Conservation (phyloP, 345 rosid species). For the Capsella bursapastoris region DNA sequence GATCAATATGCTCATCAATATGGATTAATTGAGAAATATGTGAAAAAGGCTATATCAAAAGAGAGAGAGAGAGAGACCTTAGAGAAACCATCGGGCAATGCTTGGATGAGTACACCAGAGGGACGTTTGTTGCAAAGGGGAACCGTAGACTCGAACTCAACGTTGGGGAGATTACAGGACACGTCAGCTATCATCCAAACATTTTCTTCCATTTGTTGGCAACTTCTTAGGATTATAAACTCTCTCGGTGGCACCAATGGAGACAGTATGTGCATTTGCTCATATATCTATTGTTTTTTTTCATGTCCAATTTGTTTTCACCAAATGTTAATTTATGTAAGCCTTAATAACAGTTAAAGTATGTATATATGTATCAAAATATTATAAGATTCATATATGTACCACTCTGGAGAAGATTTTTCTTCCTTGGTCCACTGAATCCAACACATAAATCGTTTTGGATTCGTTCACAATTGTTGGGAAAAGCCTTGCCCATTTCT, state of each 20-base stretch:
- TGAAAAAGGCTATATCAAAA: neutral
- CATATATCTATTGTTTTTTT: constrained; percentile 54
- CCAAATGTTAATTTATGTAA: neutral
- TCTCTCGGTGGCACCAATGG: constrained; percentile 77
- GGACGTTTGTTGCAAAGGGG: constrained; percentile 65
- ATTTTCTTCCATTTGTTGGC: constrained; percentile 58
- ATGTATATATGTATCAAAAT: neutral
- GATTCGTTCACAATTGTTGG: constrained; percentile 69
- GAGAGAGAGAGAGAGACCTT: constrained; percentile 46
- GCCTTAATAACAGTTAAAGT: neutral
- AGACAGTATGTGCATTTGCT: constrained; percentile 71
- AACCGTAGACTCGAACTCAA: constrained; percentile 14
- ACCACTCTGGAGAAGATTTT: constrained; percentile 62
- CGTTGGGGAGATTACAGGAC: constrained; percentile 50
- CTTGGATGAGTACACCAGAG: constrained; percentile 81
- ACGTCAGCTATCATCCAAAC: constrained; percentile 71
- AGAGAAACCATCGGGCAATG: constrained; percentile 58
- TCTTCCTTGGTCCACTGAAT: constrained; percentile 43
- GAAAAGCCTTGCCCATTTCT: constrained; percentile 65
- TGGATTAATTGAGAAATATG: no score
- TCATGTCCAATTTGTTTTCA: neutral
- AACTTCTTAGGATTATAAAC: constrained; percentile 61
- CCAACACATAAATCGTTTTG: constrained; percentile 54
- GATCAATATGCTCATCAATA: neutral
- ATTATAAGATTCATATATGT: neutral